Conservation (phyloP, 108 stramenopile genomes). For the Pseudonitzschia pungens region DNA sequence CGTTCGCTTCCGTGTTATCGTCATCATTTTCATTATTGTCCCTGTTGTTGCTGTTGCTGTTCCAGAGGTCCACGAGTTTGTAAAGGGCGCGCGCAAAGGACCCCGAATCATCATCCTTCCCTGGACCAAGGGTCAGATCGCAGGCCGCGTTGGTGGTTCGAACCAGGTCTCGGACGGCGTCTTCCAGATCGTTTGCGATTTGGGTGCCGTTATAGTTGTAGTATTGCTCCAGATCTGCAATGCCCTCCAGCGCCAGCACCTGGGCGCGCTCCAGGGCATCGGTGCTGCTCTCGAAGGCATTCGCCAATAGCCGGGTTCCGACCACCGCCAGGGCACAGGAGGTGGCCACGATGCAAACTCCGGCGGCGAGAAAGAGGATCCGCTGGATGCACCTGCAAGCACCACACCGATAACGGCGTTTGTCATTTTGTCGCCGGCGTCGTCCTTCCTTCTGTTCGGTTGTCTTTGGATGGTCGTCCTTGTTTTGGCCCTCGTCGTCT, state of each 20-base stretch:
- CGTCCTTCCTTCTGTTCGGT: too few species aligned
- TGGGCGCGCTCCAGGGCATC: background rate
- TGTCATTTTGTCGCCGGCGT: too few species aligned
- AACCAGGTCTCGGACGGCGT: background rate
- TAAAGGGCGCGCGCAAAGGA: background rate
- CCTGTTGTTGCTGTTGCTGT: background rate
- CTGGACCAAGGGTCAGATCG: too few species aligned
- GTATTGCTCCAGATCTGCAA: background rate
- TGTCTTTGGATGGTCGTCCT: too few species aligned
- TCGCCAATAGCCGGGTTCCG: background rate
- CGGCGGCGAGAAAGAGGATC: background rate
- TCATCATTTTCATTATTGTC: background rate
- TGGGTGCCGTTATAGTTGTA: too few species aligned
- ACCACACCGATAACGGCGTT: too few species aligned
- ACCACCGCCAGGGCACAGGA: background rate
- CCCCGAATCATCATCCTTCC: background rate
- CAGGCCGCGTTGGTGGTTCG: background rate
- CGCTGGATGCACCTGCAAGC: background rate
- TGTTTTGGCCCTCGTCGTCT: too few species aligned
- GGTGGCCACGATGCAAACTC: background rate
- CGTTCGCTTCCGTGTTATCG: background rate
- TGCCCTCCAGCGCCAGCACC: background rate
- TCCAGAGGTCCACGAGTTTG: background rate
- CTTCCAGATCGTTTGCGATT: background rate
- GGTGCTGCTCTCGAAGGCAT: background rate